Conservation (phyloP, 768 basidiomycete species). For the Lentinula guzmanii region DNA sequence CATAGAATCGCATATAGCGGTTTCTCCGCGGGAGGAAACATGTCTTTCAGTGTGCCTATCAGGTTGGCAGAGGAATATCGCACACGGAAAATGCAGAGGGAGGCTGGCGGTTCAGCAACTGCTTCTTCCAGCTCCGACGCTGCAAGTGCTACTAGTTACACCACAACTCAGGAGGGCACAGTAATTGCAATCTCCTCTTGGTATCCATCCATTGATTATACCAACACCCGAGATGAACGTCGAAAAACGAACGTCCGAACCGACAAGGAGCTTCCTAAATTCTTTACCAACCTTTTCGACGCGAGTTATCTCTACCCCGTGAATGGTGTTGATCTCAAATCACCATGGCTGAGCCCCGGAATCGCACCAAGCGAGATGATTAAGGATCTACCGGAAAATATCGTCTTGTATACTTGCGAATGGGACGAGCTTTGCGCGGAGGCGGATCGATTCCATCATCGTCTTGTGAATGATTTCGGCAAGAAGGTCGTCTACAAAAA, state of each 20-base stretch:
- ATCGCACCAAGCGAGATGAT: constrained; percentile 5
- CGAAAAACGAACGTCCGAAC: constrained; percentile 3
- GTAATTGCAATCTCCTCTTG: constrained; percentile 1
- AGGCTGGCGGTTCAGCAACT: neutral
- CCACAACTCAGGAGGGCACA: neutral
- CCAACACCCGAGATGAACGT: constrained; percentile 2
- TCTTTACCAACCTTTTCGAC: constrained; percentile 9
- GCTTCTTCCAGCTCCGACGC: neutral
- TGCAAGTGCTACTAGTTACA: neutral
- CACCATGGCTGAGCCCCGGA: constrained; percentile 6
- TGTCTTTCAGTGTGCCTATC: constrained; percentile 5
- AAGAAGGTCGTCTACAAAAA: constrained; percentile 6
- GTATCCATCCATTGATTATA: constrained; percentile 6
- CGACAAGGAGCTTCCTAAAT: constrained; percentile 7
- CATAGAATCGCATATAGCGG: constrained; percentile 6
- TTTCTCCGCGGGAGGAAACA: constrained; percentile 6
- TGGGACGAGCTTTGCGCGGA: constrained; percentile 6
- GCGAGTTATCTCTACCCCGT: constrained; percentile 4
- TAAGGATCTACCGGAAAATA: constrained; percentile 4
- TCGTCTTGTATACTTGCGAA: constrained; percentile 6
- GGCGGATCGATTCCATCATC: neutral
- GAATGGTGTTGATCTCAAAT: constrained; percentile 1
- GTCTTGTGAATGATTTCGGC: constrained; percentile 4
- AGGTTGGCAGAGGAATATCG: constrained; percentile 6
- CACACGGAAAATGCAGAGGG: neutral